A percentile compares a stretch with the other conserved stretches of the same genome.
Conservation (phyloP, 805 yeast species). For the Wickerhamomyces queroliae region DNA sequence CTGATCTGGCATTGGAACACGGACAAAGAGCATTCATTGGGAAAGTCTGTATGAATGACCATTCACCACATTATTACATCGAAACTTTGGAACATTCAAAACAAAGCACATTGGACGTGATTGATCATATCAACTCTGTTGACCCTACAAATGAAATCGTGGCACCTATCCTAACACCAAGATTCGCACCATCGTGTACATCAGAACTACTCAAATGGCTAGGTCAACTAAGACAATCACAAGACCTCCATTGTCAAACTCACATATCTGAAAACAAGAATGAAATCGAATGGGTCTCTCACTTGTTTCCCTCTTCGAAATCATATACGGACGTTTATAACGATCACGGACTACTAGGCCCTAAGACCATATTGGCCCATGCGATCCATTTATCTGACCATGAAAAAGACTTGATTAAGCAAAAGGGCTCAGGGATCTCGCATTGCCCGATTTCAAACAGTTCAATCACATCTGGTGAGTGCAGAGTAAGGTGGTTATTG, state of each 20-base stretch:
- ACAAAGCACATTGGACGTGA: conserved; percentile 46
- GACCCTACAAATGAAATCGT: conserved; percentile 51
- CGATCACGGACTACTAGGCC: conserved; percentile 49
- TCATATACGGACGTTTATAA: conserved; percentile 78
- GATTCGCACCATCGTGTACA: conserved; percentile 90
- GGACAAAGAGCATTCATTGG: conserved; percentile 93
- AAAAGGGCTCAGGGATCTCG: conserved; percentile 62
- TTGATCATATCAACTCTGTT: conserved; percentile 46
- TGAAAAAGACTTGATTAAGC: conserved; percentile 55
- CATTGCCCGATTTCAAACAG: conserved; percentile 95
- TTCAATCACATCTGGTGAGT: conserved; percentile 85
- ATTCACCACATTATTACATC: conserved; percentile 66
- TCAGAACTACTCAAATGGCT: conserved; percentile 54
- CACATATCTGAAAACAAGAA: conserved; percentile 79
- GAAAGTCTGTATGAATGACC: conserved; percentile 88
- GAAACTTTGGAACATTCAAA: conserved; percentile 54
- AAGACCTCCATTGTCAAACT: conserved; percentile 71
- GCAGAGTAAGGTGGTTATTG: conserved; percentile 67
- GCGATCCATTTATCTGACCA: conserved; percentile 68
- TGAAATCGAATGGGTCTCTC: conserved; percentile 70
- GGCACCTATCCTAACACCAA: conserved; percentile 79
- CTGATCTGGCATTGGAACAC: conserved; percentile 53
- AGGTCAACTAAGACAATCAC: conserved; percentile 47
- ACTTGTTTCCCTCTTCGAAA: conserved; percentile 64
- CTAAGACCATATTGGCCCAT: conserved; percentile 80